Percentiles rank a stretch among this genome's conserved stretches.
Evolutionary conservation across 2,329 filamentous ascomycete genomes (phyloP).

Genomic region (Fusarium avenaceum): DNA sequence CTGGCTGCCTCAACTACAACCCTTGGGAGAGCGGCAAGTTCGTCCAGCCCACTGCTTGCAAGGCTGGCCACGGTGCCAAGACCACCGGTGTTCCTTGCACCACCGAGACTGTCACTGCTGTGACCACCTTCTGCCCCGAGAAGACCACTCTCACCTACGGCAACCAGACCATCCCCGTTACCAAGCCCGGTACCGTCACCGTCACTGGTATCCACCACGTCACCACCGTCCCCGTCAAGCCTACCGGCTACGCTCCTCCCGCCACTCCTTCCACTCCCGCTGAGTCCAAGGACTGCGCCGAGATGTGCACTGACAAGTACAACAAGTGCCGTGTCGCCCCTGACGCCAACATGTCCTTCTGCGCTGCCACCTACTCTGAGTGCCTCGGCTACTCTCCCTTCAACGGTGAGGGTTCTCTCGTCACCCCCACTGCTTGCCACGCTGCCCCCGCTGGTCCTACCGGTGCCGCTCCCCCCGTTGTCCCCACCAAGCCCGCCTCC

Average conservation of each 20-base stretch:
- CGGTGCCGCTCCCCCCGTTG: slow-evolving; percentile 31
- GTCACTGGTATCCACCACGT: slow-evolving; percentile 32
- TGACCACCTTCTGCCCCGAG: slow-evolving; percentile 58
- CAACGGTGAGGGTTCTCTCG: slow-evolving; percentile 1
- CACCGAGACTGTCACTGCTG: slow-evolving; percentile 31
- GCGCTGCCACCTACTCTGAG: slow-evolving; percentile 8
- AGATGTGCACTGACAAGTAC: slow-evolving; percentile 9
- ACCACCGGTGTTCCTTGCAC: slow-evolving; percentile 23
- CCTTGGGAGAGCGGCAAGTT: slow-evolving; percentile 39
- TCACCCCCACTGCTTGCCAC: slow-evolving; percentile 17
- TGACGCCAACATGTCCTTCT: slow-evolving; percentile 9
- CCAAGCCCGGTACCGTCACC: slow-evolving; percentile 30
- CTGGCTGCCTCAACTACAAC: slow-evolving; percentile 47
- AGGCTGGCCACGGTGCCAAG: slow-evolving; percentile 62
- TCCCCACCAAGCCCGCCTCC: slow-evolving; percentile 21
- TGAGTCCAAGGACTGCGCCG: slow-evolving; percentile 31
- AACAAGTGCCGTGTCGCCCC: slow-evolving; percentile 4
- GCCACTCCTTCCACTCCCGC: slow-evolving; percentile 34
- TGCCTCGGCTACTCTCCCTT: slow-evolving; percentile 27
- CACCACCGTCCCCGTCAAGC: slow-evolving; percentile 31
- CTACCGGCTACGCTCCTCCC: slow-evolving; percentile 34
- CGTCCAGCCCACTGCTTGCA: slow-evolving; percentile 48
- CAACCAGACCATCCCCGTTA: slow-evolving; percentile 48
- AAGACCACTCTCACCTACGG: slow-evolving; percentile 51
- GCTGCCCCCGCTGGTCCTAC: slow-evolving; percentile 24